Base-by-base conservation (phyloP, 2,329 filamentous ascomycete species). In the Paecilomyces dactylethromorphus region DNA sequence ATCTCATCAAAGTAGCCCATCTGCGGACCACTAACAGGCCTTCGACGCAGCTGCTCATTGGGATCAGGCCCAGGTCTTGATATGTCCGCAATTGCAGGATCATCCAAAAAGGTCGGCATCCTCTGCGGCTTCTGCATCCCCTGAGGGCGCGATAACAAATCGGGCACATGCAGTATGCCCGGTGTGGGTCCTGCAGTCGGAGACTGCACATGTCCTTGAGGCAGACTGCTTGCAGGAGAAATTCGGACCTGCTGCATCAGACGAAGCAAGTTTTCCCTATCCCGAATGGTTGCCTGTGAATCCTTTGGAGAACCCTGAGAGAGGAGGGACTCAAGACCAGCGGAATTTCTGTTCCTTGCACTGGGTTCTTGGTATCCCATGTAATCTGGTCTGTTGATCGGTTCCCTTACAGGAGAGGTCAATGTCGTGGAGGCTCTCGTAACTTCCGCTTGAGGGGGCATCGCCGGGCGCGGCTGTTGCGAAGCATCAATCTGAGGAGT, bases 231-330 rank as follows among this genome's bases (percentile, higher is more conserved):
- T 60, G 62, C 57, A 56, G 72, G 60, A 45, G 67, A 71, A 32
- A 76, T 66, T 51, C 71, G 72, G 15, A 80, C 77, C 67, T 83
- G 81, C 65, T 88, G 85, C 90, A 96, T 94, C 31, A 96, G 81
- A 61, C 87, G 89, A 74, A 96, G 90, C 54, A 96, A 78, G 70
- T 94, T 92, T 63, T 95, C 89, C n/a, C 88, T 85, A 66, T 93
- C 90, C 65, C 81, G 84, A 70, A 83, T 87, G 69, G 78, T 68
- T 62, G 62, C 68, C 62, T 71, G 74, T 67, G 77, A 58, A 61
- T 78, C 68, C 71, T 74, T 71, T 59, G 73, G 62, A 73, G 71
- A 32, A 74, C 66, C 64, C 32, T 70, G 66, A 5, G 64, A 58
- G 31, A 73, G 60, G 1, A 71, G 61, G 56, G 64, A 65, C 54